Percentiles rank a stretch among this genome's conserved stretches.
Conservation (phyloP, 805 yeast species). For the Cyberlindnera suaveolens region DNA sequence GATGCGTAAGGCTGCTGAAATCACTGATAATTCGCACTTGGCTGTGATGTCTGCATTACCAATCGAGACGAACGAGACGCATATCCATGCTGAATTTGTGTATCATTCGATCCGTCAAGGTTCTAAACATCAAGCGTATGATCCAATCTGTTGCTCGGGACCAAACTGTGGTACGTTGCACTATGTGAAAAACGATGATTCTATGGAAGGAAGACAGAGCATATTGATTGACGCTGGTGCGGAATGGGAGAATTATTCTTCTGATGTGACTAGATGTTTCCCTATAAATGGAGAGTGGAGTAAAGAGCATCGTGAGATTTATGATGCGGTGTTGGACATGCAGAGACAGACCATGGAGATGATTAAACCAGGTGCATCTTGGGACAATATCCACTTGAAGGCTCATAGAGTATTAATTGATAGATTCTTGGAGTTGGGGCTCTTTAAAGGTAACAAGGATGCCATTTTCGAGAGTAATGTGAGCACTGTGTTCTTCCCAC, state of each 20-base stretch:
- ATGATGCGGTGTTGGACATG: slow-evolving; percentile 77
- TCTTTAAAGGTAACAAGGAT: slow-evolving; percentile 55
- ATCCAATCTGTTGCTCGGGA: slow-evolving; percentile 95
- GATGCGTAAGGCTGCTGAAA: slow-evolving; percentile 73
- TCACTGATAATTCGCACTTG: slow-evolving; percentile 81
- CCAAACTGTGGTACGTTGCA: slow-evolving; percentile 88
- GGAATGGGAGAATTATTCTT: slow-evolving; percentile 89
- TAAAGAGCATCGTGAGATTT: slow-evolving; percentile 77
- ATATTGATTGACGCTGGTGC: slow-evolving; percentile 95
- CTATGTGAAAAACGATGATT: slow-evolving; percentile 75
- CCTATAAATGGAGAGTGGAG: slow-evolving; percentile 90
- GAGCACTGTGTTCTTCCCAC: slow-evolving; percentile 84
- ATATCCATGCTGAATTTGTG: slow-evolving; percentile 90
- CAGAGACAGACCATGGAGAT: slow-evolving; percentile 63
- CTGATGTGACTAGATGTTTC: slow-evolving; percentile 93
- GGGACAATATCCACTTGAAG: slow-evolving; percentile 80
- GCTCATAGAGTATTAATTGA: slow-evolving; percentile 76
- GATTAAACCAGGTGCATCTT: slow-evolving; percentile 73
- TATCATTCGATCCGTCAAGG: slow-evolving; percentile 95
- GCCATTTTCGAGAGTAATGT: slow-evolving; percentile 68
- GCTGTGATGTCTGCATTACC: slow-evolving; percentile 94
- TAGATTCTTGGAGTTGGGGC: slow-evolving; percentile 66
- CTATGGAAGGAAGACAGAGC: slow-evolving; percentile 50
- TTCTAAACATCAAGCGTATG: slow-evolving; percentile 81
- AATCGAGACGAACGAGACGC: slow-evolving; percentile 81